Evolutionary conservation across 768 basidiomycete genomes (phyloP).

Genomic region (Boletus edulis): DNA sequence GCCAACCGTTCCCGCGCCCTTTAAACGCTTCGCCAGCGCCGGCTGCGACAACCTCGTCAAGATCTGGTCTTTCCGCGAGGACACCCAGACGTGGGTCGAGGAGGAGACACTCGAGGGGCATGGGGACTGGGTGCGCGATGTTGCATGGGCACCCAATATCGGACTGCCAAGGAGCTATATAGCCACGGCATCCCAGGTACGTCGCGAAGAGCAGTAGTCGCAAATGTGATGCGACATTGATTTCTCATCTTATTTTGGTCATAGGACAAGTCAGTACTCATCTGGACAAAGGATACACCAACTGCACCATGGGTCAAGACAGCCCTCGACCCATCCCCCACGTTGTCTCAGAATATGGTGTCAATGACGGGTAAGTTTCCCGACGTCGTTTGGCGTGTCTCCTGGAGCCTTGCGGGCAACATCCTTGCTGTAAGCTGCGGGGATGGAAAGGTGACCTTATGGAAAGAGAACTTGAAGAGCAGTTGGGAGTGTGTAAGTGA

Average conservation of each 20-base stretch:
- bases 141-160: conserved; percentile 98
- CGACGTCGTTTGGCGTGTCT: conserved; percentile 98
- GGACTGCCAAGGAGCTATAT: conserved; percentile 94
- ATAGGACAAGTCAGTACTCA: conserved; percentile 80
- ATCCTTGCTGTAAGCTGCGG: conserved; percentile 95
- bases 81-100: conserved; percentile 84
- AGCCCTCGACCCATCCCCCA: conserved; percentile 67
- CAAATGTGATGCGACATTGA: neutral
- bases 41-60: conserved; percentile 96
- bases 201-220: conserved; percentile 8
- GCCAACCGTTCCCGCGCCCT: conserved; percentile 44
- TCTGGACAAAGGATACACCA: conserved; percentile 87
- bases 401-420: conserved; percentile 96
- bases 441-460: conserved; percentile 95
- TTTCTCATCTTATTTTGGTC: neutral
- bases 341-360: conserved; percentile 42
- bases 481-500: conserved; percentile 97
- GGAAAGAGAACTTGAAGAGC: conserved; percentile 98
- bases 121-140: conserved; percentile 96
- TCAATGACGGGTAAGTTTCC: conserved; percentile 78
- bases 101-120: conserved; percentile 92
- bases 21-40: conserved; percentile 92
- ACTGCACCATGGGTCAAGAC: conserved; percentile 77
- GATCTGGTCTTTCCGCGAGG: conserved; percentile 90
- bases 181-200: conserved; percentile 88